phyloP scores from a whole-genome alignment of 495 filamentous ascomycete species.

The Podospora pseudocomata region DNA sequence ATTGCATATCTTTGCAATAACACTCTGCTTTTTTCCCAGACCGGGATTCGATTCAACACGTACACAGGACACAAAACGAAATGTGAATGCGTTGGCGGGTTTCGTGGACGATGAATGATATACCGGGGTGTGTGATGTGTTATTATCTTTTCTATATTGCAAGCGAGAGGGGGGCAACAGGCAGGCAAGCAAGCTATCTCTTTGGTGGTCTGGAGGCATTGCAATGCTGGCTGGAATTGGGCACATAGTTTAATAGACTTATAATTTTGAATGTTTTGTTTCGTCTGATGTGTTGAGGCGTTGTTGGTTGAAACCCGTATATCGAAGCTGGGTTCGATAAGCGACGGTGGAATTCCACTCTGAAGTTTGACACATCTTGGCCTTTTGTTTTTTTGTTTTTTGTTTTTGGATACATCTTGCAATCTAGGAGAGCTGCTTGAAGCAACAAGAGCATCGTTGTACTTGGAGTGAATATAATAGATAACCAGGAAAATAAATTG shows the following conservation, averaged over 20 bases:
- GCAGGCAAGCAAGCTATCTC: neutral
- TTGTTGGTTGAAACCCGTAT: neutral
- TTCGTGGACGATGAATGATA: neutral
- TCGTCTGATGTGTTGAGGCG: too few relatives aligned
- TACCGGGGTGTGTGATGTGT: neutral
- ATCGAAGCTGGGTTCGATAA: neutral
- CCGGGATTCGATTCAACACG: neutral
- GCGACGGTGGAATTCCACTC: neutral
- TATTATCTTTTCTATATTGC: conserved; percentile 6
- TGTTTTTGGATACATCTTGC: neutral
- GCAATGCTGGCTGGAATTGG: conserved; percentile 3
- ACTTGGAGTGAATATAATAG: neutral
- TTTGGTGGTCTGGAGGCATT: neutral
- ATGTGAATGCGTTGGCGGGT: neutral
- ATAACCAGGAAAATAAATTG: neutral
- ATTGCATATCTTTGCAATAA: neutral
- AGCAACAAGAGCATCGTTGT: neutral
- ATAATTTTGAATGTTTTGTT: conserved; percentile 17
- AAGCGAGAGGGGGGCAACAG: neutral
- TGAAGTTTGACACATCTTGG: neutral
- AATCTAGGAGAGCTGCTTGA: neutral
- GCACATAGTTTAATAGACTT: conserved; percentile 28
- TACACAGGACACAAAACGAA: neutral
- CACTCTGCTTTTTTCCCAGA: neutral
- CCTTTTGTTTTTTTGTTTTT: neutral